A percentile compares a stretch with the other conserved stretches of the same genome.
Conservation (phyloP, 169 alveolate species). For the Plasmodium coatneyi region DNA sequence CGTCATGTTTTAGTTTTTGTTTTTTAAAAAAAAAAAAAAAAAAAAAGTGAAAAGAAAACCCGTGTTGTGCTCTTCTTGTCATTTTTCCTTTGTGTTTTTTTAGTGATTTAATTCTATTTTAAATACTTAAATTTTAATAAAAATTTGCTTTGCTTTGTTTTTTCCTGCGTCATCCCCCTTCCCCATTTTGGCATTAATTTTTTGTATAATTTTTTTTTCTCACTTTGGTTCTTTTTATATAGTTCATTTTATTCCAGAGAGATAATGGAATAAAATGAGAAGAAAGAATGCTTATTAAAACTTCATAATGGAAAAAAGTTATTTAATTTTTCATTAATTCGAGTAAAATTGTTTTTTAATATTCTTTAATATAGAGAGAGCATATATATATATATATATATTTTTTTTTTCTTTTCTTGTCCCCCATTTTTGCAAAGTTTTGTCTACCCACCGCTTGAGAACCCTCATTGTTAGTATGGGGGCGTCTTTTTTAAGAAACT, state of each 20-base stretch:
- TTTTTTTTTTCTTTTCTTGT: not conserved
- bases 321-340: not conserved
- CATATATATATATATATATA: not conserved
- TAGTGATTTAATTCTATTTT: slow-evolving; percentile 6
- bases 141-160: not conserved
- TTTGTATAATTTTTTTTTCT: not conserved
- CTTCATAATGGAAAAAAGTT: slow-evolving; percentile 3
- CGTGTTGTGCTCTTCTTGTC: not conserved
- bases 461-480: not conserved
- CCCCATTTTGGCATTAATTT: slow-evolving; percentile 14
- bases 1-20: slow-evolving; percentile 26
- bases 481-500: not conserved
- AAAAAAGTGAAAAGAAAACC: not conserved
- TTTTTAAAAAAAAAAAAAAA: not conserved
- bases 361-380: not conserved
- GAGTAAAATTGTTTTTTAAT: not conserved
- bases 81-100: not conserved
- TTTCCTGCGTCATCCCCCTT: not conserved
- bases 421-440: not conserved
- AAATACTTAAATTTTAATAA: slow-evolving; percentile 2
- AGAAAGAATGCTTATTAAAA: not conserved
- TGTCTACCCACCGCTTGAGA: not conserved
- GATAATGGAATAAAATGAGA: not conserved
- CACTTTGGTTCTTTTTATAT: not conserved
- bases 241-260: not conserved